Conservation (phyloP, 148 eudicot species). For the Salicornia ramosissima region DNA sequence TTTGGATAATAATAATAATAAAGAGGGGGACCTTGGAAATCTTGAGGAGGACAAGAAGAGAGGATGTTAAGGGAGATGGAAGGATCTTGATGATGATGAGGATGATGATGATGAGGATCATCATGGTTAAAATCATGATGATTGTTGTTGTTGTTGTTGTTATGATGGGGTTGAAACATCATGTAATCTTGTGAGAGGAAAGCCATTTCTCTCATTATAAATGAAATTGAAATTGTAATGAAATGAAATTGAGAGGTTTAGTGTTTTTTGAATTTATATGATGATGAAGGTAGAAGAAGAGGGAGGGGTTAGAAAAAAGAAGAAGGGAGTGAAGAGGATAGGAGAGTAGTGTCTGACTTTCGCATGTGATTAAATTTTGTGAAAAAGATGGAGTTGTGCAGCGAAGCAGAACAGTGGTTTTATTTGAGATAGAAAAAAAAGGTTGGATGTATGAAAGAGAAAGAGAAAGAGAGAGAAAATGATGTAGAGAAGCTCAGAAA, state of each 20-base stretch:
- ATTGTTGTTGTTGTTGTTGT: constrained; percentile 15
- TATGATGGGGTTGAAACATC: constrained; percentile 22
- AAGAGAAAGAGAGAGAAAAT: neutral
- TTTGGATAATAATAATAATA: neutral
- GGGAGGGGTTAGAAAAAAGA: neutral
- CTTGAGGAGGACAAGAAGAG: constrained; percentile 36
- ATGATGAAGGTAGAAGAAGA: neutral
- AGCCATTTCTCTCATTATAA: constrained; percentile 32
- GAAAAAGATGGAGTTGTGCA: constrained; percentile 9
- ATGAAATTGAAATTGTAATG: neutral
- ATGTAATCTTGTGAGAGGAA: constrained; percentile 32
- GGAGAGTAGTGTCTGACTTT: constrained; percentile 28
- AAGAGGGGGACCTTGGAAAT: constrained; percentile 35
- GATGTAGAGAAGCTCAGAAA: neutral
- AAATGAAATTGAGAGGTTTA: too few species aligned
- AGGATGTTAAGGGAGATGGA: constrained; percentile 32
- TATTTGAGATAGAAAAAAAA: neutral
- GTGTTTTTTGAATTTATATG: neutral
- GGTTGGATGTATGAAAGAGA: constrained; percentile 14
- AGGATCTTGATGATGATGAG: constrained; percentile 29
- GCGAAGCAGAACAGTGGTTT: too few species aligned
- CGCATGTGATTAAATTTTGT: constrained; percentile 31
- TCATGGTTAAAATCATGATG: constrained; percentile 20
- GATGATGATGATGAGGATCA: constrained; percentile 24
- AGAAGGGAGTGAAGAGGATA: neutral